These are phyloP conservation scores for Rhododendron molle DNA, from an alignment of 148 eudicot genomes.

Conservation along the genomic window DNA sequence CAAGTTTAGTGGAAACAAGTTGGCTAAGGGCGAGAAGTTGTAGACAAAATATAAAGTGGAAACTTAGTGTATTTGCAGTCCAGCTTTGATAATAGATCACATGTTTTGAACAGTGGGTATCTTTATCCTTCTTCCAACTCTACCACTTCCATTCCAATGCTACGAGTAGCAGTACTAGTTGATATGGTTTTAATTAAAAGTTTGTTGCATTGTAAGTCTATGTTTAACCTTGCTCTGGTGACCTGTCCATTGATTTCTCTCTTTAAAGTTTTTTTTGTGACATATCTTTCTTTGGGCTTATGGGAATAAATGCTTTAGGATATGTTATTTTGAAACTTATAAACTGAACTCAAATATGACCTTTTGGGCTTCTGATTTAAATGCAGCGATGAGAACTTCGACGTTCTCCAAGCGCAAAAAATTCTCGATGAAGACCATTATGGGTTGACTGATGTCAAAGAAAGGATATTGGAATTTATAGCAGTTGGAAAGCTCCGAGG, in stretches of 20 bases:
- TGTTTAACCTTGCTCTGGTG: background rate
- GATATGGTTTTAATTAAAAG: background rate
- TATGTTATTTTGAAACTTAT: background rate
- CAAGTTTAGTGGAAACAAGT: background rate
- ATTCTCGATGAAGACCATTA: conserved; percentile 97
- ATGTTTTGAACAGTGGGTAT: background rate
- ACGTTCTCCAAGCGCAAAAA: conserved; percentile 75
- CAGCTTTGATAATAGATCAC: background rate
- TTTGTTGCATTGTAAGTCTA: background rate
- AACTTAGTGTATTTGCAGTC: background rate
- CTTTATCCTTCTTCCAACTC: background rate
- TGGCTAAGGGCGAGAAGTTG: background rate
- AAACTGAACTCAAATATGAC: background rate
- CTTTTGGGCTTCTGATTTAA: conserved; percentile 11
- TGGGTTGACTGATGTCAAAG: conserved; percentile 94
- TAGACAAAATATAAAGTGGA: background rate
- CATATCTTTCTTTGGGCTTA: conserved; percentile 1
- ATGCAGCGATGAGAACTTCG: conserved; percentile 95
- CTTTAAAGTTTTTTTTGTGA: background rate
- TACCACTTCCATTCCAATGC: background rate
- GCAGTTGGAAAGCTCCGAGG: conserved; percentile 99
- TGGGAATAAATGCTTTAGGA: background rate
- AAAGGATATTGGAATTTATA: conserved; percentile 92
- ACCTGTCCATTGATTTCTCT: background rate
- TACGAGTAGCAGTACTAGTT: background rate